Evolutionary conservation across 306 rosid genomes (phyloP), one percentile per base, ranked within the genome.

Genomic region (Quercus glauca): DNA sequence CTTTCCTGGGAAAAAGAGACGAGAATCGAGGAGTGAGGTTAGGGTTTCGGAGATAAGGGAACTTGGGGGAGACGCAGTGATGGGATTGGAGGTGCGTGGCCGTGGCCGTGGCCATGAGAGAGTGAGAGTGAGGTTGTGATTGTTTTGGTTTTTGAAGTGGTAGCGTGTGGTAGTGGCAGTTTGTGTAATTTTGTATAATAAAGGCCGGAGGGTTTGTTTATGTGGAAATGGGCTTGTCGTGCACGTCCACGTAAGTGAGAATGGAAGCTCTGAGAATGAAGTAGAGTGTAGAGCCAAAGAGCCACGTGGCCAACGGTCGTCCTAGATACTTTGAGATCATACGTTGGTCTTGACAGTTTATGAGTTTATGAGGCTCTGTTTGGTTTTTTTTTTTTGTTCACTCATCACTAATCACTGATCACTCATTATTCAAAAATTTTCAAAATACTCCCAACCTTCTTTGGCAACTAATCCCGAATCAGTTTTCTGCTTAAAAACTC

Each of bases 61-160:
- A 83, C 49, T 68, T 81, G 37, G 85, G 75, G 6, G 86, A 10
- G 77, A 83, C 41, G 20, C 26, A 59, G 73, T 60, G 82, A 76
- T 73, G 92, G 81, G 85, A 73, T 65, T 78, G 93, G 73, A 91
- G 87, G 45, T 76, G 81, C 67, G 57, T 81, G 87, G 91, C 90
- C 97, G 88, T 92, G 79, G 76, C 33, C 20, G 78, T 76, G 73
- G 21, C n/a, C 41, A 11, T 21, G 76, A 9, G 20, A 11, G 49
- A 20, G 21, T 1, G 4, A 3, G 26, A 78, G 45, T 8, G 45
- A 8, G 45, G 45, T 2, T 37, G 11, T 37, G 45, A 37, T 37
- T 37, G 11, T 37, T 7, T 37, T 37, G 10, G 45, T 37, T 63
- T 18, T 11, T 35, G 21, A 8, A 26, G 2, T 18, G 26, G 10